A percentile compares a stretch with the other conserved stretches of the same genome.
Evolutionary conservation across 495 filamentous ascomycete species (phyloP).

Genomic region (Aspergillus incahuasiensis): DNA sequence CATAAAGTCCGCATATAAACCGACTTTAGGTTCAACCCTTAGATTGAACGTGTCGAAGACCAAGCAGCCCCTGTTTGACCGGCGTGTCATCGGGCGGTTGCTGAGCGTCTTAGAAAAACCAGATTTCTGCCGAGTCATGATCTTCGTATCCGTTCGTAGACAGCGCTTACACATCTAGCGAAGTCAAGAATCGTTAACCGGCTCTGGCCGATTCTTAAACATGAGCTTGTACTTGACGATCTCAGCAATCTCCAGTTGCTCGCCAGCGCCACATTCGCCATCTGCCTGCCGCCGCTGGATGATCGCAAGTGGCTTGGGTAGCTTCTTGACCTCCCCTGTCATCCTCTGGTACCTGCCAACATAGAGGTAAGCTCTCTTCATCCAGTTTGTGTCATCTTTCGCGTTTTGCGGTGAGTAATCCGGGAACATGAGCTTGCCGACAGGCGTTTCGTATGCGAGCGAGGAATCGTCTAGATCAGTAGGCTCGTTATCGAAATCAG

Average conservation of each 20-base stretch:
- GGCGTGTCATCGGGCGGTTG: no score
- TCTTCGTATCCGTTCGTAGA: no score
- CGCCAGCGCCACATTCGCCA: constrained; percentile 16
- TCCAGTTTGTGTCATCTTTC: constrained; percentile 61
- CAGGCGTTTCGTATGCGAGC: constrained; percentile 42
- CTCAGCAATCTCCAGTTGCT: constrained; percentile 72
- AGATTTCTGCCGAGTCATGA: no score
- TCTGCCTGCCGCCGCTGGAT: constrained; percentile 49
- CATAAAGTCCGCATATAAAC: no score
- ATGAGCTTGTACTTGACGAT: constrained; percentile 85
- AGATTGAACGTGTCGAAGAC: no score
- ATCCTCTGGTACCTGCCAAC: constrained; percentile 86
- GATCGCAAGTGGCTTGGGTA: constrained; percentile 71
- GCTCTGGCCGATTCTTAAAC: constrained; percentile 84
- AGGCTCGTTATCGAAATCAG: constrained; percentile 14
- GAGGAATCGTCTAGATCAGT: constrained; percentile 9
- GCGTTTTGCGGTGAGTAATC: constrained; percentile 53
- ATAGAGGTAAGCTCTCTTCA: constrained; percentile 83
- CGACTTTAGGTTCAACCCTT: no score
- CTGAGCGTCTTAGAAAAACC: no score
- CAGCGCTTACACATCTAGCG: no score
- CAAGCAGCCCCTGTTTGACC: no score
- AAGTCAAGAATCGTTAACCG: constrained; percentile 52
- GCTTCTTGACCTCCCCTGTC: constrained; percentile 83
- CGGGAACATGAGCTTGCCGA: constrained; percentile 78